phyloP scores from a whole-genome alignment of 257 asterid species.

The Gynochthodes officinalis region DNA sequence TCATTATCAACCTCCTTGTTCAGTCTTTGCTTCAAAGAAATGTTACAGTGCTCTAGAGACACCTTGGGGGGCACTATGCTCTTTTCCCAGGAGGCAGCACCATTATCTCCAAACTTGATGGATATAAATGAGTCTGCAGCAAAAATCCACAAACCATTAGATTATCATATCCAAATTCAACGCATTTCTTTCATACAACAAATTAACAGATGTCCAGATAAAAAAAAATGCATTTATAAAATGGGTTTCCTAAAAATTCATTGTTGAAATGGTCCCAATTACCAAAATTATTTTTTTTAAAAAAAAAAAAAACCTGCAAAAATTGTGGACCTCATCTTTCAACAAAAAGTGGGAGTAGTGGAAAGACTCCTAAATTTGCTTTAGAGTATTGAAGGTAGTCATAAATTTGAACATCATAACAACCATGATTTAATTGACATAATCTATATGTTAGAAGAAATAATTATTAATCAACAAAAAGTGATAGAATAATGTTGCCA shows the following conservation, averaged over 20 bases:
- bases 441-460: neutral
- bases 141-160: neutral
- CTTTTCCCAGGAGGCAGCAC: conserved; percentile 39
- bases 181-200: neutral
- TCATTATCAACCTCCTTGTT: conserved; percentile 5
- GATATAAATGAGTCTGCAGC: conserved; percentile 86
- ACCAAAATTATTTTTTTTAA: neutral
- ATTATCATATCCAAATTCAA: neutral
- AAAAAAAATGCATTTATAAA: neutral
- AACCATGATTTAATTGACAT: neutral
- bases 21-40: conserved; percentile 20
- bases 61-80: conserved; percentile 20
- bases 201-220: neutral
- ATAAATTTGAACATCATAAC: too few relatives aligned
- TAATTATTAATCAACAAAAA: neutral
- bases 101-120: conserved; percentile 79
- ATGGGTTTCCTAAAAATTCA: neutral
- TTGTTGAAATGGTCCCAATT: too few relatives aligned
- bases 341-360: neutral
- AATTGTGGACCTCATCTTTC: neutral
- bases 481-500: neutral
- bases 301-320: neutral
- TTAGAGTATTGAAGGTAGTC: too few relatives aligned
- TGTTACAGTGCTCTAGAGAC: conserved; percentile 17
- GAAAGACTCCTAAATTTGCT: too few relatives aligned